Percentiles rank a stretch among this genome's conserved stretches.
Evolutionary conservation across 345 rosid genomes (phyloP).

Genomic region (Eutrema japonicum): DNA sequence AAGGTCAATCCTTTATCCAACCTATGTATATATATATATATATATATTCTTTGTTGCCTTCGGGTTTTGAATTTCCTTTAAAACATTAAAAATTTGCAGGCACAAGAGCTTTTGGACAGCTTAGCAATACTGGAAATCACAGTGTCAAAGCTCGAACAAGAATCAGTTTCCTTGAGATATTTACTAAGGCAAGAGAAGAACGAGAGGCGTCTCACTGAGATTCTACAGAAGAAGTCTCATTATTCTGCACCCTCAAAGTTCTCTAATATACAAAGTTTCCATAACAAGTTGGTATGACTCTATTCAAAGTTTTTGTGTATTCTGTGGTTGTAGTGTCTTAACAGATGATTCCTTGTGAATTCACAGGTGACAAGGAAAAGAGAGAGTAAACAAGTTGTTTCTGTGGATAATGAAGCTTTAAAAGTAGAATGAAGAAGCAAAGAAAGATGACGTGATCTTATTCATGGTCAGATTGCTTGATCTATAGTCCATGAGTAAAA

Average conservation of each 20-base stretch:
- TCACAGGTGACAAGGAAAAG: constrained; percentile 39
- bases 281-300: constrained; percentile 44
- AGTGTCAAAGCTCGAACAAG: constrained; percentile 82
- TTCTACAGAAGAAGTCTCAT: constrained; percentile 54
- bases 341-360: neutral
- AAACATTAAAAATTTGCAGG: constrained; percentile 46
- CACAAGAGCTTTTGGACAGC: constrained; percentile 75
- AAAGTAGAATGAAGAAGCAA: constrained; percentile 35
- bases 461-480: constrained; percentile 21
- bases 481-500: constrained; percentile 13
- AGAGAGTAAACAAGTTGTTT: constrained; percentile 38
- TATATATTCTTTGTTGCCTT: constrained; percentile 1
- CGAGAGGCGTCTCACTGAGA: constrained; percentile 70
- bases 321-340: constrained; percentile 1
- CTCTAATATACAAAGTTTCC: constrained; percentile 24
- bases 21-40: neutral
- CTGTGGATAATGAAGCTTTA: constrained; percentile 33
- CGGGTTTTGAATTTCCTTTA: neutral
- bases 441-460: constrained; percentile 27
- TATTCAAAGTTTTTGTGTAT: neutral
- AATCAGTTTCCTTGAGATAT: constrained; percentile 63
- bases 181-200: constrained; percentile 86
- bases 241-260: constrained; percentile 42
- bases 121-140: constrained; percentile 69
- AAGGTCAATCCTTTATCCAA: constrained; percentile 51